Evolutionary conservation across 2,329 filamentous ascomycete genomes (phyloP).

Genomic region (Pyrenophora seminiperda): DNA sequence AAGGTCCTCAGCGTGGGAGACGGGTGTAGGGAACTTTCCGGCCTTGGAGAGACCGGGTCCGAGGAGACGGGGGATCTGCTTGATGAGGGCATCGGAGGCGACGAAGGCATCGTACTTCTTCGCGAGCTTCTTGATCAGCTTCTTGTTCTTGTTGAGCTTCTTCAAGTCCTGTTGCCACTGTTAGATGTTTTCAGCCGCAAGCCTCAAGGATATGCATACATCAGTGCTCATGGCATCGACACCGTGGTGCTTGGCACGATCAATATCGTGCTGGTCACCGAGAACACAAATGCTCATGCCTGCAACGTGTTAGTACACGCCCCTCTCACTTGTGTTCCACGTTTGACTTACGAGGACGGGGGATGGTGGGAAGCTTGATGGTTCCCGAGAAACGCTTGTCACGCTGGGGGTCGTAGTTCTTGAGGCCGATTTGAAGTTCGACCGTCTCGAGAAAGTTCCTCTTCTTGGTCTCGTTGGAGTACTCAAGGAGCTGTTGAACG

Average conservation of each 20-base stretch:
- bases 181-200: constrained; percentile 4
- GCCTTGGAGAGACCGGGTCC: constrained; percentile 71
- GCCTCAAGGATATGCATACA: constrained; percentile 16
- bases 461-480: constrained; percentile 96
- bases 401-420: constrained; percentile 81
- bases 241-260: constrained; percentile 98
- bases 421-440: constrained; percentile 64
- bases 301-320: constrained; percentile 15
- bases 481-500: constrained; percentile 91
- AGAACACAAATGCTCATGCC: constrained; percentile 66
- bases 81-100: constrained; percentile 96
- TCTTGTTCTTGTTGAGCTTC: constrained; percentile 99
- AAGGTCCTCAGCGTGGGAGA: constrained; percentile 96
- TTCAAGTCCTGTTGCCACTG: constrained; percentile 71
- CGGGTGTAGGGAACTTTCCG: constrained; percentile 99
- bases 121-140: constrained; percentile 99
- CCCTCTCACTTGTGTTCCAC: not conserved
- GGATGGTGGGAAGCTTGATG: constrained; percentile 90
- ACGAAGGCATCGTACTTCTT: constrained; percentile 99
- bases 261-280: constrained; percentile 97
- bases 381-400: constrained; percentile 99
- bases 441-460: constrained; percentile 96
- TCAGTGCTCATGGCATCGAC: constrained; percentile 98
- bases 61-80: constrained; percentile 99
- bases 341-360: constrained; percentile 62